Conservation (phyloP, 1,284 basidiomycete species). For the Cyathus olla region DNA sequence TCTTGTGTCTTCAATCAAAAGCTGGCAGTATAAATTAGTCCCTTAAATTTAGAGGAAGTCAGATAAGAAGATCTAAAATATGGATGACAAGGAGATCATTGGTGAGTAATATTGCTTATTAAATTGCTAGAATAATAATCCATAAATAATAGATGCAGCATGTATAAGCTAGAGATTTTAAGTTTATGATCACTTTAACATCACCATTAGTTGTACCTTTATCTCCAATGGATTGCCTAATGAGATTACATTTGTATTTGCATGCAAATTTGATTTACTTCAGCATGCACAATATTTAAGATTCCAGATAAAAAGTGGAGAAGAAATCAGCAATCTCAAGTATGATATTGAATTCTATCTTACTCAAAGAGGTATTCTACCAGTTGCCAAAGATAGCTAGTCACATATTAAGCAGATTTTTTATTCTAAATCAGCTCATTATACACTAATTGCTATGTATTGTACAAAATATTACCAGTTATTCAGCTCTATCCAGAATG, state of each 20-base stretch:
- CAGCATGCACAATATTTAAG: constrained; percentile 8
- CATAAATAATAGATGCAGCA: constrained; percentile 11
- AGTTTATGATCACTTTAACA: constrained; percentile 19
- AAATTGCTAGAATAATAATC: background rate
- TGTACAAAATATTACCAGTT: constrained; percentile 13
- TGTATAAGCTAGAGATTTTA: constrained; percentile 11
- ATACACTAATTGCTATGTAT: constrained; percentile 18
- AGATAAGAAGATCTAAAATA: constrained; percentile 3
- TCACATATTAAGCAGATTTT: background rate
- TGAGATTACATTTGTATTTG: constrained; percentile 16
- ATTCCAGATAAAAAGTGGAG: constrained; percentile 3
- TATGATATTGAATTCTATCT: constrained; percentile 5
- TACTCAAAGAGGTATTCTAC: background rate
- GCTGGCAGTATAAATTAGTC: background rate
- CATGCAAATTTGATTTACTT: constrained; percentile 14
- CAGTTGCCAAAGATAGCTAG: background rate
- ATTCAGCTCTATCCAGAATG: constrained; percentile 8
- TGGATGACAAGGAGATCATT: constrained; percentile 10
- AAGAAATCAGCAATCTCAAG: constrained; percentile 16
- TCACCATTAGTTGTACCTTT: constrained; percentile 9
- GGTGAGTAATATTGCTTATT: constrained; percentile 9
- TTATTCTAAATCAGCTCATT: constrained; percentile 13
- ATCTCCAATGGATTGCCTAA: background rate
- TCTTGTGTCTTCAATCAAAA: background rate
- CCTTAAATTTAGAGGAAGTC: background rate